Conservation (phyloP, 352 stramenopile species). For the Phytophthora meadii region DNA sequence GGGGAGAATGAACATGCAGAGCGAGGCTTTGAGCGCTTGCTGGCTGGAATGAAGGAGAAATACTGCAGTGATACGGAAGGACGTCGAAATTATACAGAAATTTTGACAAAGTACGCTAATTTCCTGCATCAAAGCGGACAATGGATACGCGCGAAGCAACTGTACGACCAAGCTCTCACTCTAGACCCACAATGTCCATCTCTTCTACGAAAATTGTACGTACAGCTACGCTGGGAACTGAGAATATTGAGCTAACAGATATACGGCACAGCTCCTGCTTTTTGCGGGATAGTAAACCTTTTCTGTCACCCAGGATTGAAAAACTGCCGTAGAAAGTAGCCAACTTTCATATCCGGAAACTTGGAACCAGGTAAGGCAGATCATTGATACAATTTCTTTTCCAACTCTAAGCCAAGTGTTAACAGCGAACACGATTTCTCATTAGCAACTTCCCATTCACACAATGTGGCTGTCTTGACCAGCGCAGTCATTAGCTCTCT, state of each 20-base stretch:
- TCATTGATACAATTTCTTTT: too few relatives aligned
- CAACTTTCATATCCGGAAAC: background rate
- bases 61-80: background rate
- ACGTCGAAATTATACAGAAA: background rate
- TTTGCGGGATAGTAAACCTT: conserved; percentile 22
- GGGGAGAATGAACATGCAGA: conserved; percentile 13
- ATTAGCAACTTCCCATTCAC: too few relatives aligned
- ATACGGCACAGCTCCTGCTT: conserved; percentile 23
- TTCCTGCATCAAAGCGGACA: conserved; percentile 23
- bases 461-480: too few relatives aligned
- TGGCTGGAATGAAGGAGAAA: conserved; percentile 2
- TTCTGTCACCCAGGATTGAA: conserved; percentile 5
- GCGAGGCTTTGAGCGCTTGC: conserved; percentile 17
- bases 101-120: conserved; percentile 26
- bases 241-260: too few relatives aligned
- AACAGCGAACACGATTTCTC: too few relatives aligned
- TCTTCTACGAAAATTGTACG: conserved; percentile 32
- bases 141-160: conserved; percentile 16
- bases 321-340: background rate
- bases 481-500: background rate
- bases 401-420: too few relatives aligned
- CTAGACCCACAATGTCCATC: conserved; percentile 18
- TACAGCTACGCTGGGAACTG: background rate
- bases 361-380: too few relatives aligned
- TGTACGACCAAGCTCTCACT: conserved; percentile 24